Conservation (phyloP, 2,329 filamentous ascomycete genomes). For the Mollisiaceae sp. region DNA sequence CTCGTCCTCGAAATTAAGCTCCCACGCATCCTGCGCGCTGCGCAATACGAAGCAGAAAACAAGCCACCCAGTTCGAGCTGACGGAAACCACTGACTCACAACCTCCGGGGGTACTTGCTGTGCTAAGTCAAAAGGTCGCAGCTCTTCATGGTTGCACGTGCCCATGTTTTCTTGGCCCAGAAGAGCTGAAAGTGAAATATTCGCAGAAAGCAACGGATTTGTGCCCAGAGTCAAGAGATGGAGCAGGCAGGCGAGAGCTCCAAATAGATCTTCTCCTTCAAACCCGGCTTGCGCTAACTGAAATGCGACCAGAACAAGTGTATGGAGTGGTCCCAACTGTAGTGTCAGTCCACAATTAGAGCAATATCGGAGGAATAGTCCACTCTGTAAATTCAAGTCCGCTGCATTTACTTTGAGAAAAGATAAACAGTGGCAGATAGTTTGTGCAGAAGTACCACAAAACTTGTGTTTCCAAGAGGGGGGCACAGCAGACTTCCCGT, state of each 20-base stretch:
- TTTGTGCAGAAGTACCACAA: conserved; percentile 48
- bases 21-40: conserved; percentile 7
- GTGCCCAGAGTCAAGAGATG: conserved; percentile 41
- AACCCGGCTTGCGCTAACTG: conserved; percentile 42
- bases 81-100: conserved; percentile 11
- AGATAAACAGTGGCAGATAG: conserved; percentile 42
- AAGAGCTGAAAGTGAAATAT: conserved; percentile 11
- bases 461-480: conserved; percentile 49
- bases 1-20: background rate
- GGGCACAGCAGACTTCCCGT: conserved; percentile 40
- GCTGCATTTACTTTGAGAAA: background rate
- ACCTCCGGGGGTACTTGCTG: conserved; percentile 8
- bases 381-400: conserved; percentile 13
- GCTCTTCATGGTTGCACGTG: conserved; percentile 31
- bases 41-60: conserved; percentile 12
- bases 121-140: conserved; percentile 31
- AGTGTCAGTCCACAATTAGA: conserved; percentile 43
- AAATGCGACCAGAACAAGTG: conserved; percentile 44
- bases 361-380: conserved; percentile 21
- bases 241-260: conserved; percentile 45
- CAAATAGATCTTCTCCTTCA: conserved; percentile 46
- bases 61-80: conserved; percentile 11
- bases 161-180: background rate
- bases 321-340: conserved; percentile 43
- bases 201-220: conserved; percentile 34